A percentile compares a stretch with the other conserved stretches of the same genome.
Evolutionary conservation across 179 eudicot genomes (phyloP).

Genomic region (Kewa caespitosa): DNA sequence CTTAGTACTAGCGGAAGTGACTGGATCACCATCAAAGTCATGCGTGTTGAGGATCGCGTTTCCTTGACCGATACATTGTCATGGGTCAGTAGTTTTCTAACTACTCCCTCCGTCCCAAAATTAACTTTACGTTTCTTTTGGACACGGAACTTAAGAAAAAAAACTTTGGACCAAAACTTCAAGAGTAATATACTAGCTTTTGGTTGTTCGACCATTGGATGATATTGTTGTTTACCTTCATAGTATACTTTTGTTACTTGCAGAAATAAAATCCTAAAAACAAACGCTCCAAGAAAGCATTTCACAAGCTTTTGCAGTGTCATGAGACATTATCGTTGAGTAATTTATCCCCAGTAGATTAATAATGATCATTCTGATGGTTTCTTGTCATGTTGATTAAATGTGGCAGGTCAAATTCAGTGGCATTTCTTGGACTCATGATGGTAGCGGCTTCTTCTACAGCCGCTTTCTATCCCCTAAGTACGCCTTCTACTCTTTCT

Average conservation of each 20-base stretch:
- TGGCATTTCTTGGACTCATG: constrained; percentile 78
- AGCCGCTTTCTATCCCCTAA: constrained; percentile 75
- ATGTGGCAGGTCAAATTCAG: constrained; percentile 75
- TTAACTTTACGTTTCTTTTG: too few species aligned
- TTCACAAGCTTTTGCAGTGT: too few species aligned
- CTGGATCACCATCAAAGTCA: constrained; percentile 81
- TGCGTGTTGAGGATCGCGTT: constrained; percentile 44
- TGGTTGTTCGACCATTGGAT: too few species aligned
- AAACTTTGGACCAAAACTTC: too few species aligned
- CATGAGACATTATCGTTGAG: too few species aligned
- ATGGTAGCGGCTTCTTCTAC: constrained; percentile 84
- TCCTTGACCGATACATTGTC: constrained; percentile 58
- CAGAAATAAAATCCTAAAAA: too few species aligned
- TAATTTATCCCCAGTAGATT: too few species aligned
- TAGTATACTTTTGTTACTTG: too few species aligned
- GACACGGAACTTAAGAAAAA: too few species aligned
- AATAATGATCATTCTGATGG: neutral
- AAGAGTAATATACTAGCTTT: too few species aligned
- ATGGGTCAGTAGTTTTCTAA: constrained; percentile 51
- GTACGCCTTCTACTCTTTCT: constrained; percentile 41
- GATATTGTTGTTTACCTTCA: too few species aligned
- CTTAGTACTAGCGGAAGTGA: constrained; percentile 86
- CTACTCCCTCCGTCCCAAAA: neutral
- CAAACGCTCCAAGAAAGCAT: too few species aligned
- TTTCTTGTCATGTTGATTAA: neutral